Base-by-base conservation (phyloP, 2,329 filamentous ascomycete genomes). In the Ustilaginoidea virens region DNA sequence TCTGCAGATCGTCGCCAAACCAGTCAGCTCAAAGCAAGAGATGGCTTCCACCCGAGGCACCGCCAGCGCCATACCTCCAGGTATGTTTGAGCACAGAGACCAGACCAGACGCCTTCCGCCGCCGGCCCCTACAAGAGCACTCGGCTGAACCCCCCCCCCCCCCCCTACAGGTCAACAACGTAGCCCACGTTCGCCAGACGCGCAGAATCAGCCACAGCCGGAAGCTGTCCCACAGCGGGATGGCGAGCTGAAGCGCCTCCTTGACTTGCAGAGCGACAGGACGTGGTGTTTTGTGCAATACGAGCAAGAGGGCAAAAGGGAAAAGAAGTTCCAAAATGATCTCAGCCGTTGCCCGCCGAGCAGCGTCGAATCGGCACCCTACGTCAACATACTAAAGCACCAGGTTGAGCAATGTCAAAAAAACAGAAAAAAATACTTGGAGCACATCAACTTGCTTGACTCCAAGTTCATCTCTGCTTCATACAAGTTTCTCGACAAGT, bases 241-340 rank as follows among this genome's bases (percentile, higher is more conserved):
- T 8, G 8, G 16, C 11, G 29, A 37, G 3, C 29, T 36, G 22
- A 41, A 28, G 23, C 16, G 9, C 3, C 9, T 47, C 2, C 31
- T 38, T 11, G 39, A 45, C 9, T 19, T 40, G 2, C n/a, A 48
- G 5, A 39, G 36, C 14, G 39, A 49, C 6, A 39, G 39, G 25
- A 32, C 39, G 4, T 28, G 29, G 25, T 39, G 35, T 29, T 41
- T 30, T 11, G 35, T 35, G 20, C 33, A 39, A 12, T 33, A 37
- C 25, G 34, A 39, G 5, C 25, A 31, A 3, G 37, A 40, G 12
- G 36, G 36, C 4, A 40, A 34, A 7, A 39, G 29, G 17, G 34
- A 34, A 9, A 38, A 34, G 25, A 43, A 27, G 18, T 17, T 37
- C 5, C 29, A 29, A 9, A 8, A 7, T 11, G 41, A 43, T 10